Percentiles rank a stretch among this genome's conserved stretches.
phyloP scores from a whole-genome alignment of 2,329 filamentous ascomycete species.

The Diplodia intermedia region DNA sequence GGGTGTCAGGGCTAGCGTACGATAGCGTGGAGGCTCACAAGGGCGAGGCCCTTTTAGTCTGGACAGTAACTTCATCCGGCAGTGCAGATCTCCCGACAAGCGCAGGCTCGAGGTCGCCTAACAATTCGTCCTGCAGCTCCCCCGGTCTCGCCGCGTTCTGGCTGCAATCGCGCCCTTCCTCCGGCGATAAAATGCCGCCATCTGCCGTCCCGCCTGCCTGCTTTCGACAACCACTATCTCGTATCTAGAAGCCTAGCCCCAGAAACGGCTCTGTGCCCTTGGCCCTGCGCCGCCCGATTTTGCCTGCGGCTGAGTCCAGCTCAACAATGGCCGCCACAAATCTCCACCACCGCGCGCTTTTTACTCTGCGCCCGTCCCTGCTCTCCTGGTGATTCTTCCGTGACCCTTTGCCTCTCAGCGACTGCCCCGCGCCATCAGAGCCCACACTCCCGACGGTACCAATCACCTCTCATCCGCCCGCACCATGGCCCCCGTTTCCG shows the following conservation, averaged over 20 bases:
- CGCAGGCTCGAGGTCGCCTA: not conserved
- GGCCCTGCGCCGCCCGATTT: conserved; percentile 2
- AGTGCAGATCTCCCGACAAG: conserved; percentile 13
- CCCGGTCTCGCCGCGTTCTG: conserved; percentile 7
- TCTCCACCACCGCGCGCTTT: conserved; percentile 14
- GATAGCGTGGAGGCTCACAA: not conserved
- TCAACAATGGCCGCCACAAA: conserved; percentile 20
- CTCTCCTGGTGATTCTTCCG: not conserved
- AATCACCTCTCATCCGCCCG: not conserved
- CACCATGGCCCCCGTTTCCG: conserved; percentile 9
- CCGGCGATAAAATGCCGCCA: conserved; percentile 12
- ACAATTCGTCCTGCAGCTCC: not conserved
- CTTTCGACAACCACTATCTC: conserved; percentile 20
- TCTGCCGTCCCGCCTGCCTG: conserved; percentile 1
- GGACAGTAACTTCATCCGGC: not conserved
- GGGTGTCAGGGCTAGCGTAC: not conserved
- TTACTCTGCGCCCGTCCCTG: not conserved
- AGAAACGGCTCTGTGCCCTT: not conserved
- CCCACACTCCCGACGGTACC: not conserved
- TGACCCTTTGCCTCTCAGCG: not conserved
- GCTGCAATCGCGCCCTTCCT: not conserved
- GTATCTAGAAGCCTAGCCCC: conserved; percentile 25
- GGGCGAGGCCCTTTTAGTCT: not conserved
- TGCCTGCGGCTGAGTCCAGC: conserved; percentile 11
- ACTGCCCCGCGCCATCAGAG: not conserved